Base-by-base conservation (phyloP, 108 stramenopile species). In the Nannochloropsis oceanica region DNA sequence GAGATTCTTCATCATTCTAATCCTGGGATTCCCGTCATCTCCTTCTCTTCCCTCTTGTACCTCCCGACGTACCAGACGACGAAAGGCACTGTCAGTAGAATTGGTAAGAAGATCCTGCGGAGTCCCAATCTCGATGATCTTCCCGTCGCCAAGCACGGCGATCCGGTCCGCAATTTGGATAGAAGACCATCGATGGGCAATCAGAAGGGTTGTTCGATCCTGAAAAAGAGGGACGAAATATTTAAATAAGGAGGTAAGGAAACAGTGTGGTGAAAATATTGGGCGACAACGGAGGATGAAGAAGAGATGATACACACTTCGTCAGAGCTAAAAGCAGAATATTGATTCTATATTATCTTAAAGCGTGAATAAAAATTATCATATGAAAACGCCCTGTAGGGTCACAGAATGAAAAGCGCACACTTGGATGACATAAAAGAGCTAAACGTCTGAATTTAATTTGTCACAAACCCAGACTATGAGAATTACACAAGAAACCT, bases 141-240 rank as follows among this genome's bases (percentile, higher is more conserved):
- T 79, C 83, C 94, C 94, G 81, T 95, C 89, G 34, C 95, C 95
- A 80, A 98, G 85, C 3, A 97, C 95, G 13, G 94, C 96, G 86
- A 98, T 97, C 42, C 91, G 92, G 87, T 95, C 90, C 2, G 95
- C 95, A 82, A 89, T 84, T 42, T 88, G 87, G 84, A 98, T 94
- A 14, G 97, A 97, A 25, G 90, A 90, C 22, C 91, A 84, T 3
- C 92, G 91, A 80, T 92, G 92, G 12, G 92, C 92, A 81, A 92
- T 89, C 42, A 86, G 82, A 11, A 92, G 83, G 11, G 89, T 88
- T 13, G 91, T 92, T 25, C 89, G 59, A 10, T 43, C 27, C 81
- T 84, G 83, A 2, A 50, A 73, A 73, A 73, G n/a, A 73, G 59
- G 22, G 59, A 73, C 18, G 10, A 73, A 73, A 73, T 18, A 73